A percentile compares a stretch with the other conserved stretches of the same genome.
phyloP scores from a whole-genome alignment of 2,329 filamentous ascomycete species.

The Trichoderma atrobrunneum region DNA sequence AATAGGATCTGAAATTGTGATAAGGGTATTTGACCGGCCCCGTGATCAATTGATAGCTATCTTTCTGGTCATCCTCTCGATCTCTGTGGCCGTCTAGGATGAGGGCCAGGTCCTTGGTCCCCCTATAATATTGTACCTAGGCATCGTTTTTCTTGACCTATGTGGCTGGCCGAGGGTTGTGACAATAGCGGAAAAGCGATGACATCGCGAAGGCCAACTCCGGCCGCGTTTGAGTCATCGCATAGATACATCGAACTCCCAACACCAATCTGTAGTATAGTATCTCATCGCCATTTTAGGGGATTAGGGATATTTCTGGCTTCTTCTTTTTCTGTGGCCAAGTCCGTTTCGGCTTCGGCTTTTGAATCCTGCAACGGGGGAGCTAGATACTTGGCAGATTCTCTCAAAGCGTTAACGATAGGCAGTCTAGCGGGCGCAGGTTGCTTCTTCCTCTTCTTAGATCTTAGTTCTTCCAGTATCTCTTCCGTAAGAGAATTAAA shows the following conservation, averaged over 20 bases:
- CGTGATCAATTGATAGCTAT: background rate
- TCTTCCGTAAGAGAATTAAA: slow-evolving; percentile 33
- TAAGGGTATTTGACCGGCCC: background rate
- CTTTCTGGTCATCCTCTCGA: no score
- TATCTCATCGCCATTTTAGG: no score
- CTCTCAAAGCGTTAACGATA: slow-evolving; percentile 21
- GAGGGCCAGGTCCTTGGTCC: no score
- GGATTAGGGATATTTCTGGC: slow-evolving; percentile 8
- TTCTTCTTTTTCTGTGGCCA: slow-evolving; percentile 3
- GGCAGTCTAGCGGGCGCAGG: background rate
- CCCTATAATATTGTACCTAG: no score
- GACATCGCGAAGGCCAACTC: no score
- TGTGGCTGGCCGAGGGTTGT: no score
- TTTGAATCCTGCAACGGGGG: slow-evolving; percentile 7
- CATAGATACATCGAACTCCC: no score
- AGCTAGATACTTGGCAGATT: slow-evolving; percentile 20
- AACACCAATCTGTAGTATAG: no score
- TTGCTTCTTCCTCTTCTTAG: slow-evolving; percentile 1
- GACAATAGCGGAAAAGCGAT: no score
- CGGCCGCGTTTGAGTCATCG: no score
- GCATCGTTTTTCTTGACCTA: no score
- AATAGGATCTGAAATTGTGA: slow-evolving; percentile 48
- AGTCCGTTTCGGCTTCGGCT: background rate
- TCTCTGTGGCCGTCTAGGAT: no score
- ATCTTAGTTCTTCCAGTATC: slow-evolving; percentile 19